Conservation (phyloP, 495 filamentous ascomycete genomes). For the Durotheca rogersii region DNA sequence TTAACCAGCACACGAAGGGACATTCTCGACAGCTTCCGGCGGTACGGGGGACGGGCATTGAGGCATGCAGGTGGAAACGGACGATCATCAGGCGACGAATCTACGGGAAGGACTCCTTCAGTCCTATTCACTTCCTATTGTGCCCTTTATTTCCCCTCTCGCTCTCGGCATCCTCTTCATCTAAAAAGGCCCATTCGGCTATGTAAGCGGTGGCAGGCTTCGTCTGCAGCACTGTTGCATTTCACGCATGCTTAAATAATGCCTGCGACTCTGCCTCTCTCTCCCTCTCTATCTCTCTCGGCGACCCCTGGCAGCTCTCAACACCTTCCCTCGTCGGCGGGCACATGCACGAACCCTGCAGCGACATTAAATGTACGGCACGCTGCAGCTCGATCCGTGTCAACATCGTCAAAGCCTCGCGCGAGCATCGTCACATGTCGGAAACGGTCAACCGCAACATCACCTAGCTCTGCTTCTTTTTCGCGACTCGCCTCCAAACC, state of each 20-base stretch:
- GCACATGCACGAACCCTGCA: slow-evolving; percentile 24
- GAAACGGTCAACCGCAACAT: slow-evolving; percentile 14
- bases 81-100: slow-evolving; percentile 19
- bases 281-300: too few relatives aligned
- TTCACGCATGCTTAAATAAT: slow-evolving; percentile 21
- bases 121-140: slow-evolving; percentile 24
- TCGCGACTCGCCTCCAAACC: neutral
- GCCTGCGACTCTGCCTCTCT: slow-evolving; percentile 16
- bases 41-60: slow-evolving; percentile 19
- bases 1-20: slow-evolving; percentile 9
- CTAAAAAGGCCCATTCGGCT: slow-evolving; percentile 30
- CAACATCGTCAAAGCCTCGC: slow-evolving; percentile 20
- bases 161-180: slow-evolving; percentile 29
- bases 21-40: slow-evolving; percentile 5
- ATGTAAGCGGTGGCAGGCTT: slow-evolving; percentile 27
- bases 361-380: slow-evolving; percentile 23
- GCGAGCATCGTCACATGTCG: slow-evolving; percentile 13
- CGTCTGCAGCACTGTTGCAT: slow-evolving; percentile 18
- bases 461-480: slow-evolving; percentile 17
- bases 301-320: slow-evolving; percentile 22
- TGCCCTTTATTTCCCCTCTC: slow-evolving; percentile 25
- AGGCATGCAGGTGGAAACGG: slow-evolving; percentile 13
- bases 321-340: slow-evolving; percentile 13
- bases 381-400: slow-evolving; percentile 24
- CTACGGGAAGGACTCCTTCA: slow-evolving; percentile 20